A percentile compares a stretch with the other conserved stretches of the same genome.
Conservation (phyloP, 208 protist species). For the Jaenimonas drosophilae region DNA sequence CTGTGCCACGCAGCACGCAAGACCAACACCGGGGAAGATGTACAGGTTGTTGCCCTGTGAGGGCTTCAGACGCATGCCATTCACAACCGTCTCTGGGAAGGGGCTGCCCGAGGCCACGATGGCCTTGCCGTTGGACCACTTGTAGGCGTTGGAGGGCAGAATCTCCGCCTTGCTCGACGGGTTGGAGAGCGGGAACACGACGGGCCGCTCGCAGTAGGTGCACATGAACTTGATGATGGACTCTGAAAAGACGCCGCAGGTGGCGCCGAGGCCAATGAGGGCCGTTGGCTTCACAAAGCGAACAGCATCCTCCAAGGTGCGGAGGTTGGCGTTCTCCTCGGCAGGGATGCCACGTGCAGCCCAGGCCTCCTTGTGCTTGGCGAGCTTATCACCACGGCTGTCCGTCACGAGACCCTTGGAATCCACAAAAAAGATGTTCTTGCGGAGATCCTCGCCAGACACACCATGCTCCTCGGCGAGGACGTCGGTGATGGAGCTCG, state of each 20-base stretch:
- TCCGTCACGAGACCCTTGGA: slow-evolving; percentile 67
- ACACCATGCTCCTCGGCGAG: slow-evolving; percentile 17
- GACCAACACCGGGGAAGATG: slow-evolving; percentile 89
- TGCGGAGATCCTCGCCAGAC: slow-evolving; percentile 44
- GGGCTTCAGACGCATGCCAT: slow-evolving; percentile 49
- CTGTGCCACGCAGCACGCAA: slow-evolving; percentile 71
- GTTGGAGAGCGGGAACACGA: slow-evolving; percentile 93
- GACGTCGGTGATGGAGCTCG: slow-evolving; percentile 58
- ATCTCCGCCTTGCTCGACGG: slow-evolving; percentile 63
- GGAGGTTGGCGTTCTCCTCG: slow-evolving; percentile 22
- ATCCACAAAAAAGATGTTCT: slow-evolving; percentile 77
- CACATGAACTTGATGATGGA: slow-evolving; percentile 67
- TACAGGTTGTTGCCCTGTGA: slow-evolving; percentile 95
- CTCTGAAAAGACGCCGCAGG: slow-evolving; percentile 79
- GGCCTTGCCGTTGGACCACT: slow-evolving; percentile 73
- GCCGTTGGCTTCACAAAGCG: slow-evolving; percentile 85
- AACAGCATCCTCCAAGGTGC: slow-evolving; percentile 31
- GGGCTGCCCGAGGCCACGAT: slow-evolving; percentile 93
- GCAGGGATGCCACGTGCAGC: slow-evolving; percentile 48
- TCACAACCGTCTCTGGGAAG: slow-evolving; percentile 66
- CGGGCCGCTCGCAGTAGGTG: slow-evolving; percentile 57
- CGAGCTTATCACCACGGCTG: slow-evolving; percentile 43
- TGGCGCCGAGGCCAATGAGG: slow-evolving; percentile 86
- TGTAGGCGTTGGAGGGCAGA: slow-evolving; percentile 82
- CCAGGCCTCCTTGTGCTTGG: slow-evolving; percentile 58